Evolutionary conservation across 2,329 filamentous ascomycete species (phyloP).

Genomic region (Cladophialophora yegresii): DNA sequence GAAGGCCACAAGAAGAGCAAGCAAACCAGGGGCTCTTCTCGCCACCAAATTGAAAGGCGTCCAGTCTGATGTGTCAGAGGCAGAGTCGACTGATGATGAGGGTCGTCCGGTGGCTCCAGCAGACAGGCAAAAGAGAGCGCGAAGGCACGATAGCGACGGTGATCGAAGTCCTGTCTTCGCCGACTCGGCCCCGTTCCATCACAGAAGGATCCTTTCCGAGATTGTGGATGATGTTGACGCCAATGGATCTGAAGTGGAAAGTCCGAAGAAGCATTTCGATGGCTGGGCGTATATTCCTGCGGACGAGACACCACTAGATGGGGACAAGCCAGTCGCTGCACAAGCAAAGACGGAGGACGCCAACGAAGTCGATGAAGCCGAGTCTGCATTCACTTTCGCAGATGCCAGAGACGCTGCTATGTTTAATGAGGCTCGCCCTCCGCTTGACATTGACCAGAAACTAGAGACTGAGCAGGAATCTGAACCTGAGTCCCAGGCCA

Average conservation of each 20-base stretch:
- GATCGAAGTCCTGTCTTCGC: constrained; percentile 78
- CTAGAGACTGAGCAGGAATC: constrained; percentile 2
- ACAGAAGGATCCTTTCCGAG: constrained; percentile 28
- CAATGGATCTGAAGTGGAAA: constrained; percentile 16
- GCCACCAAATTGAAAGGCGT: constrained; percentile 21
- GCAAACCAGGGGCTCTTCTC: constrained; percentile 82
- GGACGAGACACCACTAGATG: constrained; percentile 40
- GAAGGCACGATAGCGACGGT: constrained; percentile 62
- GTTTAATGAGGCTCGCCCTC: constrained; percentile 57
- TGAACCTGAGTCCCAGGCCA: constrained; percentile 10
- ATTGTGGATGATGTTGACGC: constrained; percentile 24
- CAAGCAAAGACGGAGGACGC: constrained; percentile 46
- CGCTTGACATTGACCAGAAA: constrained; percentile 34
- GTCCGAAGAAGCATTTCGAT: constrained; percentile 27
- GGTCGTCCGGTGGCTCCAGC: constrained; percentile 65
- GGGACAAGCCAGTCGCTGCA: constrained; percentile 41
- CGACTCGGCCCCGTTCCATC: constrained; percentile 43
- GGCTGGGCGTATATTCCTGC: constrained; percentile 37
- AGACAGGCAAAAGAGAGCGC: constrained; percentile 73
- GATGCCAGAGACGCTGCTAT: constrained; percentile 47
- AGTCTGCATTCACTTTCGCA: constrained; percentile 60
- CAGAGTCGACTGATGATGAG: constrained; percentile 56
- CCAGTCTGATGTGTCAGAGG: constrained; percentile 50
- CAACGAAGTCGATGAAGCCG: constrained; percentile 47
- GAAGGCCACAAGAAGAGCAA: constrained; percentile 63